Base-by-base conservation (phyloP, 805 yeast genomes). In the Teunomyces pallodes region DNA sequence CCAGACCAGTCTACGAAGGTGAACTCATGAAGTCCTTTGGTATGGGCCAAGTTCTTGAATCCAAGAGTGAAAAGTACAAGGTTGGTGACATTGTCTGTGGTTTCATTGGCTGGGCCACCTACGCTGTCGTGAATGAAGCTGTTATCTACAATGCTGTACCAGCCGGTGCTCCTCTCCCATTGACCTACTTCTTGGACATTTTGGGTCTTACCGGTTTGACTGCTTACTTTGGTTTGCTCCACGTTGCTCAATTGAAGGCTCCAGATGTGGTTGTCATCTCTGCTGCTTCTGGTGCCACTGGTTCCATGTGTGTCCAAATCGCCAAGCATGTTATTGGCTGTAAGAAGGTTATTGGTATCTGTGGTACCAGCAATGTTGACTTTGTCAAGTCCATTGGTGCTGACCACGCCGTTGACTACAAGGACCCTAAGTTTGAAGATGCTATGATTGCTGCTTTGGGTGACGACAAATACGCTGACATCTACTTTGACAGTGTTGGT, bases 261-360 rank as follows among this genome's bases (percentile, higher is more conserved):
- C 54, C 52, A 9, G 59, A 62, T 32, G 56, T 56, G 20, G 49
- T 66, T 14, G 58, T 65, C 17, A 68, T 84, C 42, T 77, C 84
- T 16, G 88, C 87, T 49, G 89, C 89, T 12, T 77, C 85, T 7
- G 90, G 90, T 54, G 87, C 87, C 13, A 84, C 84, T 14, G 89
- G 89, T n/a, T 74, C 81, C 20, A 64, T 75, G 42, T 78, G 71
- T 43, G 78, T 82, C 24, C 87, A 83, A 61, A 59, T 84, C 9
- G 83, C 87, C 35, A 68, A 80, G 51, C 66, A 75, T 40, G 62
- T 79, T 9, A 70, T 77, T 58, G 76, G 77, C 32, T 84, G 84
- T 24, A 64, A 72, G 40, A 77, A 72, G 54, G 83, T 84, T 29
- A 72, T 83, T 59, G 89, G 84, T 42, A 75, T 83, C 53, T 86